phyloP scores from a whole-genome alignment of 345 rosid genomes.

The Sonneratia alba region DNA sequence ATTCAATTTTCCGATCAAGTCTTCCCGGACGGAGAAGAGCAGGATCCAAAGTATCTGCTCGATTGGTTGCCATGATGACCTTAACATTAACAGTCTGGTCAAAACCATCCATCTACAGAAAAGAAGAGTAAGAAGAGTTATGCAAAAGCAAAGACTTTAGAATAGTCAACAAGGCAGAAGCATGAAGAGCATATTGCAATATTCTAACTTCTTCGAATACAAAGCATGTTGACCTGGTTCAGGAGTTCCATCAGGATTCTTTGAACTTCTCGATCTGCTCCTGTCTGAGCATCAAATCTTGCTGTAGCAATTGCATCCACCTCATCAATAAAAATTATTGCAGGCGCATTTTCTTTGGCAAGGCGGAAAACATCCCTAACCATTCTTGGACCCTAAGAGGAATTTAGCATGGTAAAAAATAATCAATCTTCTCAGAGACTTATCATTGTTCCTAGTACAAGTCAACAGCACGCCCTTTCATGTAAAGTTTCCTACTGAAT shows the following conservation, averaged over 20 bases:
- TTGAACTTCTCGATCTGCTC: conserved; percentile 71
- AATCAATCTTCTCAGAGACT: neutral
- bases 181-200: neutral
- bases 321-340: conserved; percentile 69
- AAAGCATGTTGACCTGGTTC: conserved; percentile 31
- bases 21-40: conserved; percentile 91
- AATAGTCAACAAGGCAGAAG: neutral
- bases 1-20: conserved; percentile 86
- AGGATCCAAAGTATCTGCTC: conserved; percentile 89
- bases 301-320: conserved; percentile 79
- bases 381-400: conserved; percentile 1
- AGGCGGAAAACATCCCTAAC: conserved; percentile 7
- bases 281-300: conserved; percentile 66
- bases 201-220: neutral
- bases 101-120: conserved; percentile 1
- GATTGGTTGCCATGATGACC: conserved; percentile 94
- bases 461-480: neutral
- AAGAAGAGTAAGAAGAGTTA: neutral
- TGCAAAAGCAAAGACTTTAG: neutral
- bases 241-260: conserved; percentile 77
- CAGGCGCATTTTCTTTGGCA: conserved; percentile 3
- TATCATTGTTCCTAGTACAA: neutral
- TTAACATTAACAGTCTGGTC: conserved; percentile 35
- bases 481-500: neutral
- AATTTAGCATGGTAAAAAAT: neutral